These are phyloP conservation scores for Arabis hirsuta DNA, from an alignment of 345 rosid genomes.

Conservation along the genomic window DNA sequence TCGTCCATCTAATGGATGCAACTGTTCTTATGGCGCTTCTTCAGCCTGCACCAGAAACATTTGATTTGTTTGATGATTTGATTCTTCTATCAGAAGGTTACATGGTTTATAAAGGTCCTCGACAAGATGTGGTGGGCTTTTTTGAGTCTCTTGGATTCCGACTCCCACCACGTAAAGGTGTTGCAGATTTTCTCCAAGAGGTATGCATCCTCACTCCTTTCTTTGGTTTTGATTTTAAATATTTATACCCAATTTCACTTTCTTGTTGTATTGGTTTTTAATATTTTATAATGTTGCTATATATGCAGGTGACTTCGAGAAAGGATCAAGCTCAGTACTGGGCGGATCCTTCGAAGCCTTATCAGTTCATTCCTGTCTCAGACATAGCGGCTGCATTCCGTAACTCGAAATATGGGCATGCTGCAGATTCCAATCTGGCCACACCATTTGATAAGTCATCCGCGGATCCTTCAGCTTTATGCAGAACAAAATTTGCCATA, in stretches of 20 bases:
- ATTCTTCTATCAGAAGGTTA: constrained; percentile 82
- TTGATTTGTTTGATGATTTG: constrained; percentile 87
- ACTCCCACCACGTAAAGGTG: constrained; percentile 79
- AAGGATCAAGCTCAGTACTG: constrained; percentile 98
- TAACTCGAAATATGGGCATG: constrained; percentile 61
- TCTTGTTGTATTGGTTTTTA: constrained; percentile 4
- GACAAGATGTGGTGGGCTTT: constrained; percentile 68
- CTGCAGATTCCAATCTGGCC: constrained; percentile 54
- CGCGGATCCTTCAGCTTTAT: constrained; percentile 62
- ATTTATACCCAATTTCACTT: not conserved
- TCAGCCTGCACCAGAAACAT: constrained; percentile 98
- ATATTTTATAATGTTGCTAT: not conserved
- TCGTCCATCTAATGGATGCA: constrained; percentile 89
- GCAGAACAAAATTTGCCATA: constrained; percentile 67
- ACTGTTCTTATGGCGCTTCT: constrained; percentile 93
- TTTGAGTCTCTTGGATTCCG: constrained; percentile 88
- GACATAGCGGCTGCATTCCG: constrained; percentile 77
- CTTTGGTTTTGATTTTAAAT: not conserved
- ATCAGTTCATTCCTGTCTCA: constrained; percentile 61
- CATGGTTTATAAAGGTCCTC: constrained; percentile 87
- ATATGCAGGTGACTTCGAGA: constrained; percentile 77
- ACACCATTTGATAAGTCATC: constrained; percentile 58
- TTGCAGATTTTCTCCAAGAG: constrained; percentile 99
- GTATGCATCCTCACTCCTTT: constrained; percentile 46
- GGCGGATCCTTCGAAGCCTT: constrained; percentile 81